Evolutionary conservation across 1,284 basidiomycete species (phyloP), one percentile per base, ranked within the genome.

Genomic region (Ceratobasidium sp.): DNA sequence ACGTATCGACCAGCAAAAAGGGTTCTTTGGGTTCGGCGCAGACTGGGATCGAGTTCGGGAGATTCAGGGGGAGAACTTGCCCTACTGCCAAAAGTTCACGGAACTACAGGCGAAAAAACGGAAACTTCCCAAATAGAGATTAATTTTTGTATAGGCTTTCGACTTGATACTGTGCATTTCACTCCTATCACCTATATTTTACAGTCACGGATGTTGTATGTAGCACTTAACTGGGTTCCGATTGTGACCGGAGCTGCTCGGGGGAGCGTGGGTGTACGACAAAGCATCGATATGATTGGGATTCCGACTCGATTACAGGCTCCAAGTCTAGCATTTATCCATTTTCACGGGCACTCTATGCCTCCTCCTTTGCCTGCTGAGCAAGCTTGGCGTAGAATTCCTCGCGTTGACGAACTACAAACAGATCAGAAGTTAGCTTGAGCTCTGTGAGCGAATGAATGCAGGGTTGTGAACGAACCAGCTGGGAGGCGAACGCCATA

Each of bases 11-110:
- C 85, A 87, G 4, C 91, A 94, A 76, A 82, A 93, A 2, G 96
- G 95, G 1, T 82, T 97, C 77, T 95, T 98, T 79, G 96, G 95
- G 1, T 84, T 96, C 73, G 92, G 94, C 23, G 92, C 94, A 21
- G 91, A 98, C 80, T 94, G 92, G 90, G 91, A 93, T 55, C 93
- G 94, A 81, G 90, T 95, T 72, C 84, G 84, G 80, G 80, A 80
- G 76, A 91, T 95, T 73, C 86, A 90, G 69, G 80, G 80, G 32
- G 89, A 93, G 82, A 84, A 83, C 47, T 83, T 93, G 57, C 84
- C 86, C 73, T 89, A 87, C 77, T 98, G 95, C 79, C 91, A 95
- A 73, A 88, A 89, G 81, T 82, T 95, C 77, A 88, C 84, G 80
- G 81, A 21, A 26, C 41, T 79, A 13, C 64, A 57, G 26, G 5